A percentile compares a stretch with the other conserved stretches of the same genome.
Conservation (phyloP, 2,329 filamentous ascomycete species). For the Sporothrix humicola region DNA sequence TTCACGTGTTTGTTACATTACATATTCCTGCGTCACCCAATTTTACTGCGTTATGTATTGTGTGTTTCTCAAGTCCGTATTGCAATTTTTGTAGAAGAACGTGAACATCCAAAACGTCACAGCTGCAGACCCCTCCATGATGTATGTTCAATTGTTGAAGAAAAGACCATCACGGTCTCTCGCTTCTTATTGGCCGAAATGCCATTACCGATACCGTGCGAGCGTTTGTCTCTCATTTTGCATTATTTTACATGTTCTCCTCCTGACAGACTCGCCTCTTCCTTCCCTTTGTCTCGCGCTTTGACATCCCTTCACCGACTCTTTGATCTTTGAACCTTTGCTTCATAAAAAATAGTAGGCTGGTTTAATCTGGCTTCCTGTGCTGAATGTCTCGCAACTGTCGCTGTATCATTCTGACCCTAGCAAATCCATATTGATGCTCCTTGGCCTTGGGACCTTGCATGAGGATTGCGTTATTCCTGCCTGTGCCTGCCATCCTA, state of each 20-base stretch:
- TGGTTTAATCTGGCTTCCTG: constrained; percentile 4
- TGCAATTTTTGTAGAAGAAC: neutral
- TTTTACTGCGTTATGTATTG: neutral
- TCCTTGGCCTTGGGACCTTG: neutral
- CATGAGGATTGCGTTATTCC: constrained; percentile 1
- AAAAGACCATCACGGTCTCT: neutral
- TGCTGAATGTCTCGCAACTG: neutral
- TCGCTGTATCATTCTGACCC: neutral
- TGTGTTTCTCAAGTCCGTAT: neutral
- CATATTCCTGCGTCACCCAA: neutral
- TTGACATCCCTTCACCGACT: constrained; percentile 19
- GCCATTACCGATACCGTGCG: neutral
- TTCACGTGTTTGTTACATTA: constrained; percentile 19
- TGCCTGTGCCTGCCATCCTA: neutral
- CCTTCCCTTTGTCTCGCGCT: constrained; percentile 1
- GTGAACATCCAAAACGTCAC: neutral
- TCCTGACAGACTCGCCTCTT: neutral
- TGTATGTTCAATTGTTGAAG: constrained; percentile 10
- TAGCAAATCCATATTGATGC: neutral
- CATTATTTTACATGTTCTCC: neutral
- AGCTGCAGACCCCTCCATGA: neutral
- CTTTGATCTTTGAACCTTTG: neutral
- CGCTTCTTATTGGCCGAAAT: neutral
- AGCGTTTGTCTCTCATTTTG: neutral
- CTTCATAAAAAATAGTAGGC: neutral